phyloP scores from a whole-genome alignment of 208 protist genomes.

The Trypanosoma platydactyli region DNA sequence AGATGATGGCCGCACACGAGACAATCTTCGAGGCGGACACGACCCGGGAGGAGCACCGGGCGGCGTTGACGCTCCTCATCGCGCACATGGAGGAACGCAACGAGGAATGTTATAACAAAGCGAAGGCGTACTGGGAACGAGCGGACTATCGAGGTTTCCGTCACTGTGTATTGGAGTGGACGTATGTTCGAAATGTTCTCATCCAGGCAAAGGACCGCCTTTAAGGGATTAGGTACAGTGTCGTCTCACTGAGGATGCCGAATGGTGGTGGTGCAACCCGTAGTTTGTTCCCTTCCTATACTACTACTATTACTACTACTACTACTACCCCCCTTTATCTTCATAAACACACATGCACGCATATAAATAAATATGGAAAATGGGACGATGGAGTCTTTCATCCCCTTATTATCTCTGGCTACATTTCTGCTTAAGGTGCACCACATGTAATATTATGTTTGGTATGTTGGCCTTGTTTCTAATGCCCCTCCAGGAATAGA shows the following conservation, averaged over 20 bases:
- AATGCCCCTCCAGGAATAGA: no score
- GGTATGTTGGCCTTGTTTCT: no score
- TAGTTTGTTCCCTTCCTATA: conserved; percentile 5
- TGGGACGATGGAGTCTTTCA: no score
- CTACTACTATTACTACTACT: no score
- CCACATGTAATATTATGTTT: no score
- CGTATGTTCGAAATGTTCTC: conserved; percentile 73
- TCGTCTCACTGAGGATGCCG: no score
- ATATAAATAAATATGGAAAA: background rate
- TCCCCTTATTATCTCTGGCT: no score
- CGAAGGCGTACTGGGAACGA: conserved; percentile 40
- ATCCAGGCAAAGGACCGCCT: conserved; percentile 58
- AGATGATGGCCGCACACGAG: conserved; percentile 77
- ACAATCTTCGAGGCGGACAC: conserved; percentile 62
- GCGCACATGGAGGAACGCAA: conserved; percentile 67
- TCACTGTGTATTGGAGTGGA: conserved; percentile 67
- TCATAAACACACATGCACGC: background rate
- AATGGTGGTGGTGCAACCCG: no score
- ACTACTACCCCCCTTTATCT: no score
- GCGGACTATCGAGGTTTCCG: conserved; percentile 43
- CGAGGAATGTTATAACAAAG: conserved; percentile 49
- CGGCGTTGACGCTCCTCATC: conserved; percentile 51
- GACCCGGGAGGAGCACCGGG: conserved; percentile 36
- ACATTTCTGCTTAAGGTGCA: no score
- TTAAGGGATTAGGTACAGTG: conserved; percentile 18